Evolutionary conservation across 2,329 filamentous ascomycete species (phyloP), one percentile per base, ranked within the genome.

Genomic region (Xylariales sp.): DNA sequence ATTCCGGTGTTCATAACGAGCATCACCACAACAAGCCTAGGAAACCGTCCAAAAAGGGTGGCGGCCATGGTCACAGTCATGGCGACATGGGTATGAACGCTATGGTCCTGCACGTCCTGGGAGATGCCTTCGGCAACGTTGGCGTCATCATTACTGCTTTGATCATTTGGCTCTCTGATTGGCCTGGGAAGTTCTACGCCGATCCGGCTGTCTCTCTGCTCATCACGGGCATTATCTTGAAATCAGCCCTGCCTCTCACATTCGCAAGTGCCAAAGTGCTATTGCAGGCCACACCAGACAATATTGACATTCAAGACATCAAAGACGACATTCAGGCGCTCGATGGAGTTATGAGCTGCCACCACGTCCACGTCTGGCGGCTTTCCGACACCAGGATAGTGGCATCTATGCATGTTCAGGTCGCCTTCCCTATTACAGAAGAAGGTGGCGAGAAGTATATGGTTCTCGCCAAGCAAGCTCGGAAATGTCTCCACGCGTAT

Each of bases 331-430:
- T 98, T 40, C 80, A 90, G 58, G 69, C 78, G 12, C 79, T 98
- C 5, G 84, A 86, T 0, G 90, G 90, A 31, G 86, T 98, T 35
- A 72, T 93, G 46, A 88, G 86, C 60, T 95, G 89, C 58, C 93
- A 98, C 65, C 91, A 98, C 61, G 76, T 98, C 16, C 93, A 98
- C 61, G 89, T 98, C 47, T 98, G 93, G 93, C 91, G 97, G 63
- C 77, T 98, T 24, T 95, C 86, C 12, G 91, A 97, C 59, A 93
- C 89, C 39, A 95, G 96, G 69, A 74, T 95, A 24, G 85, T 98
- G 27, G 91, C 93, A 10, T 93, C 86, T 9, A 79, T 98, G 64
- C 93, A 98, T 59, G 84, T 98, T 32, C 88, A 95, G 61, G 85
- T 98, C 16, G 82, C 83, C 34, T 95, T 95, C 61, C 86, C 90